Evolutionary conservation across 2,329 filamentous ascomycete genomes (phyloP).

Genomic region (Hirsutella thompsonii): DNA sequence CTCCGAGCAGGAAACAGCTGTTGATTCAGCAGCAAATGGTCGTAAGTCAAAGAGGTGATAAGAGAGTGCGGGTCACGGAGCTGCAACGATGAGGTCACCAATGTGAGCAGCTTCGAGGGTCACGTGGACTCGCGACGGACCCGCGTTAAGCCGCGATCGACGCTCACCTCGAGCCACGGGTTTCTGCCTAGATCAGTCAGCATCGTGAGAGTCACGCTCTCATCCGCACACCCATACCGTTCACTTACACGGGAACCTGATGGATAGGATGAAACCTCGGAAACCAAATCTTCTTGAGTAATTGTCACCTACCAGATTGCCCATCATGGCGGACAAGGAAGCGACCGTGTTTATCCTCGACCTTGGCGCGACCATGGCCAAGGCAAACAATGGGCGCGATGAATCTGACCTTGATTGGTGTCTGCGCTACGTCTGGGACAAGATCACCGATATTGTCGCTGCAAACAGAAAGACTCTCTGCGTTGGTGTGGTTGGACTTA

Average conservation of each 20-base stretch:
- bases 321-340: slow-evolving; percentile 77
- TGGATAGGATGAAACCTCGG: background rate
- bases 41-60: background rate
- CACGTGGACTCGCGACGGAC: slow-evolving; percentile 19
- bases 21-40: background rate
- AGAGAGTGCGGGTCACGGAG: background rate
- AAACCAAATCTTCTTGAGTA: no score
- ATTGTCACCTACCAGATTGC: background rate
- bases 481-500: slow-evolving; percentile 69
- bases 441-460: slow-evolving; percentile 56
- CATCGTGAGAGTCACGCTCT: background rate
- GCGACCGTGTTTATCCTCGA: slow-evolving; percentile 88
- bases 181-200: background rate
- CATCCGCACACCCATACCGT: background rate
- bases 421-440: slow-evolving; percentile 92
- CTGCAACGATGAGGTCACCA: slow-evolving; percentile 1
- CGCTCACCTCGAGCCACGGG: background rate
- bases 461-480: slow-evolving; percentile 55
- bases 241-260: background rate
- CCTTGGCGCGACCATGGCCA: slow-evolving; percentile 72
- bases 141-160: slow-evolving; percentile 10
- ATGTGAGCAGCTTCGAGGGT: slow-evolving; percentile 4
- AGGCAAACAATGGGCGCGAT: slow-evolving; percentile 54
- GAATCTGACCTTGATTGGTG: slow-evolving; percentile 80
- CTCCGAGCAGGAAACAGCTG: background rate